These are phyloP conservation scores for Ganoderma resinaceum DNA, from an alignment of 1,284 basidiomycete genomes.

Conservation along the genomic window DNA sequence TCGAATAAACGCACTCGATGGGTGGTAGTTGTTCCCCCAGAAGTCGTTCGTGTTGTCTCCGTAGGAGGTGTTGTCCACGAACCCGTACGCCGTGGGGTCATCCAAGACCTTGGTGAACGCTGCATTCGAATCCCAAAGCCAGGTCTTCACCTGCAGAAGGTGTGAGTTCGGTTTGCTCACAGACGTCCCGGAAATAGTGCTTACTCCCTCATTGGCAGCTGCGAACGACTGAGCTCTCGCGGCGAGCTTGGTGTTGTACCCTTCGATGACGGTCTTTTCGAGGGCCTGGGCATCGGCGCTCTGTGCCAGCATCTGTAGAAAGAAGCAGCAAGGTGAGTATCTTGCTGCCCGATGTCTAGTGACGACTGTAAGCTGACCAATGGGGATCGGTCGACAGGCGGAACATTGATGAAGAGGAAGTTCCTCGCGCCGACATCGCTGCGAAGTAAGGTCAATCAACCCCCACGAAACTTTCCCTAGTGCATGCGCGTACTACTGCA, in stretches of 20 bases:
- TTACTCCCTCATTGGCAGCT: slow-evolving; percentile 40
- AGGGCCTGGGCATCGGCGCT: slow-evolving; percentile 47
- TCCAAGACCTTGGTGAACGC: slow-evolving; percentile 60
- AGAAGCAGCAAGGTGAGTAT: not conserved
- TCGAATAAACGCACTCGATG: slow-evolving; percentile 17
- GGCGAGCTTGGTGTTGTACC: slow-evolving; percentile 57
- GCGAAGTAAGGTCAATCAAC: not conserved
- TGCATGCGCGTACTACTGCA: slow-evolving; percentile 34
- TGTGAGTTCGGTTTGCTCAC: not conserved
- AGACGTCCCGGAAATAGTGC: not conserved
- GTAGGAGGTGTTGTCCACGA: slow-evolving; percentile 57
- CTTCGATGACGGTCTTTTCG: slow-evolving; percentile 55
- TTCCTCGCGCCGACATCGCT: slow-evolving; percentile 58
- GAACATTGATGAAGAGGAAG: slow-evolving; percentile 68
- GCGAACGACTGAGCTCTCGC: slow-evolving; percentile 48
- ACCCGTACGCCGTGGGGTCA: slow-evolving; percentile 56
- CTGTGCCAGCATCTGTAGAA: slow-evolving; percentile 55
- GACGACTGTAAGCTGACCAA: slow-evolving; percentile 43
- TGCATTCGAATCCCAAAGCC: slow-evolving; percentile 58
- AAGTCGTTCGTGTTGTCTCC: slow-evolving; percentile 54
- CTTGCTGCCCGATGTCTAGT: not conserved
- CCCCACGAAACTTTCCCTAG: not conserved
- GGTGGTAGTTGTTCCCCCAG: slow-evolving; percentile 50
- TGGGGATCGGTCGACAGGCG: slow-evolving; percentile 60
- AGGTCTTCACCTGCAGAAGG: slow-evolving; percentile 50